Base-by-base conservation (phyloP, 257 asterid genomes). In the Plectranthus barbatus region DNA sequence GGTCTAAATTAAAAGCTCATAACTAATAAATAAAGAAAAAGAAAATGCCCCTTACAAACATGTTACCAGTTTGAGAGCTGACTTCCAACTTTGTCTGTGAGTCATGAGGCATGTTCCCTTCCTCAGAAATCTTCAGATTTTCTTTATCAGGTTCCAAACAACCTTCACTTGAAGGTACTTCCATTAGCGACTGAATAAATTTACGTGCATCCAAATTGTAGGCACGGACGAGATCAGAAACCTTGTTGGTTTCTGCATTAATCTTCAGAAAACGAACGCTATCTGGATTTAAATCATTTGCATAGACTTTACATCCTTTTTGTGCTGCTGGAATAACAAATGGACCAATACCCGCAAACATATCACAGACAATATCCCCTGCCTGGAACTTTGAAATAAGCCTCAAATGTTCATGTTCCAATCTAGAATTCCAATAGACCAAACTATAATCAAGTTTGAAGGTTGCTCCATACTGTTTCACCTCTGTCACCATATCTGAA, bases 301-400 rank as follows among this genome's bases (percentile, higher is more conserved):
- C 99, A 65, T 76, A 86, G 21, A 92, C 99, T 17, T 69, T 69
- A 74, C 99, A 92, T 60, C 97, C 99, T 73, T 84, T 92, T 66
- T 85, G 97, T 50, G 97, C 94, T 13, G 99, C 99, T 44, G 99
- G 97, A 78, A 92, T 85, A 66, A 83, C 91, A 67, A 91, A 91
- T 26, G 98, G 98, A 66, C 98, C 98, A 69, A 88, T 83, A 59
- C 95, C 98, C 7, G 98, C 78, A 88, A 91, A 91, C 96, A 91
- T 88, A 67, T 91, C 98, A 56, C 95, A 91, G 50, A 91, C 65
- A 37, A 77, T 69, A 71, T 91, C 90, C 62, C 95, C 95, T 3
- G 82, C 62, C 78, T 56, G 77, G 80, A 91, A 91, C 70, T 79
- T 67, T 0, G 96, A 86, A 68, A 86, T 76, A 50, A 91, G 71